These are phyloP conservation scores for Verticillium klebahnii DNA, from an alignment of 2,329 filamentous ascomycete species.

Conservation along the genomic window DNA sequence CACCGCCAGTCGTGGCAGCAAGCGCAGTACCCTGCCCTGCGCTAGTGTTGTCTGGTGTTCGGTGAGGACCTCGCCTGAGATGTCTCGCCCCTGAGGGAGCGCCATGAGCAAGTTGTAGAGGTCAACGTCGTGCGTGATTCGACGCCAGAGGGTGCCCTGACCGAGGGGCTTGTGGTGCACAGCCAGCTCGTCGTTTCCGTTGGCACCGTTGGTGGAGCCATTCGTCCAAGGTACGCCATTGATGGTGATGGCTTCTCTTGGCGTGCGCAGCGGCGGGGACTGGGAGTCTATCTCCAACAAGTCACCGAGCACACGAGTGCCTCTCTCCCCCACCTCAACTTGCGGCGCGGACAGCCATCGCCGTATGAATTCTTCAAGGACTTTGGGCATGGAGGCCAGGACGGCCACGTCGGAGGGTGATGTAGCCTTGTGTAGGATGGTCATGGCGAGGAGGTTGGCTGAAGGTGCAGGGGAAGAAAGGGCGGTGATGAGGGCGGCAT, in stretches of 20 bases:
- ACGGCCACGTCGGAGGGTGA: conserved; percentile 44
- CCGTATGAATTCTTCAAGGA: conserved; percentile 43
- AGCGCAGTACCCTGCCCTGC: conserved; percentile 47
- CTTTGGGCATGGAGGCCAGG: conserved; percentile 41
- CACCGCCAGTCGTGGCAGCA: conserved; percentile 45
- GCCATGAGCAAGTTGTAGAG: conserved; percentile 41
- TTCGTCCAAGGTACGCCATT: conserved; percentile 4
- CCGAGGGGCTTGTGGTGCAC: conserved; percentile 37
- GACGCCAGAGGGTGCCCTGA: conserved; percentile 40
- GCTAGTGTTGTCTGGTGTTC: conserved; percentile 41
- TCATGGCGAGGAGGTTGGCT: conserved; percentile 53
- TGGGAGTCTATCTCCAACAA: conserved; percentile 53
- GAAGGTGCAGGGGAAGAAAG: conserved; percentile 49
- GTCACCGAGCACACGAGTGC: conserved; percentile 44
- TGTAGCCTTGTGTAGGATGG: conserved; percentile 48
- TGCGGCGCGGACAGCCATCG: conserved; percentile 50
- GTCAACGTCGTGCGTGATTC: conserved; percentile 41
- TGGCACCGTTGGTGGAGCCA: conserved; percentile 20
- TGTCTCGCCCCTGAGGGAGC: conserved; percentile 25
- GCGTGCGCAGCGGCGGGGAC: conserved; percentile 14
- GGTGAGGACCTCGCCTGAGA: conserved; percentile 14
- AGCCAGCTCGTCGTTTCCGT: conserved; percentile 16
- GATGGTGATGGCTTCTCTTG: neutral
- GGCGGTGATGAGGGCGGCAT: conserved; percentile 45
- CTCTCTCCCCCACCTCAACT: conserved; percentile 52